Base-by-base conservation (phyloP, 1,284 basidiomycete species). In the Tilletia horrida region DNA sequence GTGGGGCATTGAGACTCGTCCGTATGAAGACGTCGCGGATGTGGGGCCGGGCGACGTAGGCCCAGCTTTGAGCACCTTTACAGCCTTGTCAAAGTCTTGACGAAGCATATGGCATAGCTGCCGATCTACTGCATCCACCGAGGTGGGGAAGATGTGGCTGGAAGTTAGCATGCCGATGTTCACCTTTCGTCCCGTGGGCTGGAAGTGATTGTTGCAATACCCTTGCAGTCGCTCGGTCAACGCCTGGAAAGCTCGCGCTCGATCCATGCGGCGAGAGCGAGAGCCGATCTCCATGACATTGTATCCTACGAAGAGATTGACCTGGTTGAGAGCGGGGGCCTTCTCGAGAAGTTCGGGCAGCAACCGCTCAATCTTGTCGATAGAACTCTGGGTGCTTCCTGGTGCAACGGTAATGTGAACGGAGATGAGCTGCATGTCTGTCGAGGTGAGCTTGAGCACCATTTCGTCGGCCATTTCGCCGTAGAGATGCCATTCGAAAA, bases 401-500 rank as follows among this genome's bases (percentile, higher is more conserved):
- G 47, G 47, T 2, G n/a, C 27, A 35, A 25, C 55, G 14, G 55
- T 59, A 13, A 59, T 31, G 6, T 3, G 31, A 13, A 14, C 55
- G 27, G 18, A n/a, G 31, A 59, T 4, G 55, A 59, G 55, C 27
- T 59, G 27, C 29, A 59, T 40, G 55, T 18, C 29, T 0, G 27
- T 11, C 23, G 29, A 35, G 3, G 55, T 59, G 2, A 59, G 14
- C 7, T 27, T 25, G 18, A 27, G 27, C 23, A 59, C 29, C 55
- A 35, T 35, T 7, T 35, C 55, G 14, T 59, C 55, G 55, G 27
- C 13, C 9, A 59, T 7, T 8, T 59, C 55, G 16, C 55, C 55
- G 55, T 59, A 59, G 27, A 59, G 55, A 31, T 31, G 31, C 55
- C 55, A 59, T 35, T 59, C 55, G 29, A 35, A 59, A 31, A 25